phyloP scores from a whole-genome alignment of 2,329 filamentous ascomycete genomes.

The Exophiala sp. region DNA sequence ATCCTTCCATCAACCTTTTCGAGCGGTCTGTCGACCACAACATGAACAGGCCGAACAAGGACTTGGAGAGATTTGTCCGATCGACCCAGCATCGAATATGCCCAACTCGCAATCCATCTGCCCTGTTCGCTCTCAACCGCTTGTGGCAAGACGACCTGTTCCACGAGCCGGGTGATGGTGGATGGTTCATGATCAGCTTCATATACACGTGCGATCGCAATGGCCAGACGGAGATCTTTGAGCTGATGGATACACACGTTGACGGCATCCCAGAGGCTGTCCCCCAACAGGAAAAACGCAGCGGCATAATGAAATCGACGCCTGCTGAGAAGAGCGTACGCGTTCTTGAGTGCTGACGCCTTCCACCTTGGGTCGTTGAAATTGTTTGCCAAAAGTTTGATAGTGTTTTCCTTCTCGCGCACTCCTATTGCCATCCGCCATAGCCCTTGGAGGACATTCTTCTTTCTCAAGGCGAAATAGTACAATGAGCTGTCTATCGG shows the following conservation, averaged over 20 bases:
- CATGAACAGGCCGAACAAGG: constrained; percentile 75
- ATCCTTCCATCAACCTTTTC: constrained; percentile 37
- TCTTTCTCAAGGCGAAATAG: constrained; percentile 88
- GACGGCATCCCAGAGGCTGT: constrained; percentile 78
- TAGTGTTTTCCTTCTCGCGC: constrained; percentile 76
- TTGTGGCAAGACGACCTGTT: constrained; percentile 72
- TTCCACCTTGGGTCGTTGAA: constrained; percentile 84
- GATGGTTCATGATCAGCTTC: constrained; percentile 73
- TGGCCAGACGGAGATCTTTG: constrained; percentile 82
- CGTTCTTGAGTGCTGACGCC: constrained; percentile 89
- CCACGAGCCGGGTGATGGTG: constrained; percentile 68
- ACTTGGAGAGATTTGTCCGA: constrained; percentile 80
- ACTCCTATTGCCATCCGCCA: constrained; percentile 95
- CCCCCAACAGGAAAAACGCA: constrained; percentile 89
- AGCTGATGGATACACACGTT: constrained; percentile 83
- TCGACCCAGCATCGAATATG: constrained; percentile 83
- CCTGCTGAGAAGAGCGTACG: constrained; percentile 89
- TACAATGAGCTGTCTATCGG: constrained; percentile 87
- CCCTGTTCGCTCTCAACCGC: constrained; percentile 75
- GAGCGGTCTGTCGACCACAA: constrained; percentile 55
- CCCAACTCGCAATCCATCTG: constrained; percentile 92
- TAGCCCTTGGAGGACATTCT: constrained; percentile 80
- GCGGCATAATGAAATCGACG: constrained; percentile 91
- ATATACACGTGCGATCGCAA: constrained; percentile 82
- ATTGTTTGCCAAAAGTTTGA: constrained; percentile 79